A percentile compares a stretch with the other conserved stretches of the same genome.
phyloP scores from a whole-genome alignment of 805 yeast species.

The Candida dendrica region DNA sequence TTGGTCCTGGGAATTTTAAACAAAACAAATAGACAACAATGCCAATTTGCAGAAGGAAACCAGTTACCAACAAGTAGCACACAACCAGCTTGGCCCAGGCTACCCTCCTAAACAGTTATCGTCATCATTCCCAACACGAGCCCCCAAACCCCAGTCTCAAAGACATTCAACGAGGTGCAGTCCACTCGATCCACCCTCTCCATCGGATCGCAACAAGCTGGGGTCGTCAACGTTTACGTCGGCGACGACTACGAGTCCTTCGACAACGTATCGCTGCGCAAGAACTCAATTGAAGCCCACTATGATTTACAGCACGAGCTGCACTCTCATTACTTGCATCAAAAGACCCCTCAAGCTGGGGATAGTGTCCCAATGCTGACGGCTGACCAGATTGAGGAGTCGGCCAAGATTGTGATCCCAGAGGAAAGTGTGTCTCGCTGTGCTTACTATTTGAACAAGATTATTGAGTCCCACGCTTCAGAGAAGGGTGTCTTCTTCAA shows the following conservation, averaged over 20 bases:
- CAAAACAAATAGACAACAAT: no score
- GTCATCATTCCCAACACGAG: background rate
- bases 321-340: background rate
- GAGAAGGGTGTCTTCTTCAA: constrained; percentile 12
- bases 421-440: constrained; percentile 5
- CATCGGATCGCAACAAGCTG: background rate
- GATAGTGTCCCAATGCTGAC: background rate
- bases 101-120: no score
- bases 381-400: background rate
- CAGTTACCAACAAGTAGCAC: no score
- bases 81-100: no score
- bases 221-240: background rate
- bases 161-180: background rate
- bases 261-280: background rate
- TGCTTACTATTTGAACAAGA: constrained; percentile 7
- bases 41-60: no score
- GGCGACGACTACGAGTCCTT: background rate
- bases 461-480: constrained; percentile 12
- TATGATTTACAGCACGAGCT: no score
- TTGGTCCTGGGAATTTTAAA: no score
- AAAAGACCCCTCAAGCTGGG: no score
- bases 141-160: background rate
- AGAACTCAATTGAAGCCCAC: background rate
- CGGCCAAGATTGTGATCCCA: constrained; percentile 3
- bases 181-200: background rate